A percentile compares a stretch with the other conserved stretches of the same genome.
These are phyloP conservation scores for Leccinum ochraceum DNA, from an alignment of 768 basidiomycete species.

Conservation along the genomic window DNA sequence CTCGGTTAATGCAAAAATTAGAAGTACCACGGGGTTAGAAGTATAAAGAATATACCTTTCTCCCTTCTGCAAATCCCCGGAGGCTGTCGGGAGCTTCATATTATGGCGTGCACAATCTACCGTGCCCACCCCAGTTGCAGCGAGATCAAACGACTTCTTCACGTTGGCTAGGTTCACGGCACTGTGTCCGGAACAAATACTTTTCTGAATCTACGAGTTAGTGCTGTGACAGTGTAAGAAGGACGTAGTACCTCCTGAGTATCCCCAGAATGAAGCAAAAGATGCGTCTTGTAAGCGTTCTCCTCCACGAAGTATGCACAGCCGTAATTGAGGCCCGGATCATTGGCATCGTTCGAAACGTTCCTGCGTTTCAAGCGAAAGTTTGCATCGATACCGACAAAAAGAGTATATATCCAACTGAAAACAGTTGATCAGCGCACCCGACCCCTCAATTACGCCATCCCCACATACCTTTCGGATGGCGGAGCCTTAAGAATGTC, in stretches of 20 bases:
- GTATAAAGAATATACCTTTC: slow-evolving; percentile 13
- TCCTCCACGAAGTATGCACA: background rate
- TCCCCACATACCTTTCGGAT: background rate
- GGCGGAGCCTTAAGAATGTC: background rate
- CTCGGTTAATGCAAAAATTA: background rate
- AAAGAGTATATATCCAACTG: background rate
- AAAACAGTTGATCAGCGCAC: background rate
- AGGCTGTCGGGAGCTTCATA: slow-evolving; percentile 17
- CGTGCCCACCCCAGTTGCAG: slow-evolving; percentile 31
- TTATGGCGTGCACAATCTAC: slow-evolving; percentile 28
- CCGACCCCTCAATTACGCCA: background rate
- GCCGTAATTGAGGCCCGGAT: background rate
- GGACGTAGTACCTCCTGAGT: background rate
- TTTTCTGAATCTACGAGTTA: slow-evolving; percentile 2
- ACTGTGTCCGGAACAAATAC: slow-evolving; percentile 1
- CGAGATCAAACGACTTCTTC: slow-evolving; percentile 9
- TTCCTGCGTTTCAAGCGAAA: background rate
- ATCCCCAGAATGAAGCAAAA: background rate
- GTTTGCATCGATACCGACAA: background rate
- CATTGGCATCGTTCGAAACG: background rate
- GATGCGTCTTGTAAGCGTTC: background rate
- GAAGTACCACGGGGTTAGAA: background rate
- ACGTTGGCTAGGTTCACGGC: slow-evolving; percentile 12
- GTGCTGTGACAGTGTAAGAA: background rate
- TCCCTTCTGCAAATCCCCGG: slow-evolving; percentile 21